phyloP scores from a whole-genome alignment of 164 flowering plant genomes.

The Tetracentron sinense region DNA sequence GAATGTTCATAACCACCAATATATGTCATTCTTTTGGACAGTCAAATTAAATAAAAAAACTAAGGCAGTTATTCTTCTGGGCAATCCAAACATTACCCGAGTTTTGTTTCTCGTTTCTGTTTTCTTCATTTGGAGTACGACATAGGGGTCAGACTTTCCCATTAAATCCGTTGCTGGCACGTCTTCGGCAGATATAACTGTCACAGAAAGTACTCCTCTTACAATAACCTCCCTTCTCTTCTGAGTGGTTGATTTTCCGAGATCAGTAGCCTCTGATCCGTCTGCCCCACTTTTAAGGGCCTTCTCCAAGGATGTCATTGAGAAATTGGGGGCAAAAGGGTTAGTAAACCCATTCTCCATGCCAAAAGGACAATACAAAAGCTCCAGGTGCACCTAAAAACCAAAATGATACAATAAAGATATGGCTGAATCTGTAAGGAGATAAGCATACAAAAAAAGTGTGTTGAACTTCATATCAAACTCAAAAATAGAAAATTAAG shows the following conservation, averaged over 20 bases:
- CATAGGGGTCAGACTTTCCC: slow-evolving; percentile 96
- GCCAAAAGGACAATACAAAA: slow-evolving; percentile 73
- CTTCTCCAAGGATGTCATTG: slow-evolving; percentile 90
- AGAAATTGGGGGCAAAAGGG: slow-evolving; percentile 57
- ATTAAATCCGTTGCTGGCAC: slow-evolving; percentile 72
- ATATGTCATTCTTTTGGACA: too few relatives aligned
- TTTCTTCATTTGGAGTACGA: slow-evolving; percentile 75
- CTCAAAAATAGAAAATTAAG: too few relatives aligned
- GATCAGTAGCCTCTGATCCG: slow-evolving; percentile 42
- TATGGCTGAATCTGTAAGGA: not conserved
- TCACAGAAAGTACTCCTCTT: slow-evolving; percentile 91
- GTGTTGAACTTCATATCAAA: too few relatives aligned
- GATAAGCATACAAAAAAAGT: not conserved
- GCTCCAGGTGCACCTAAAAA: slow-evolving; percentile 89
- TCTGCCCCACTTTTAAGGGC: slow-evolving; percentile 62
- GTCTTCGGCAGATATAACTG: slow-evolving; percentile 88
- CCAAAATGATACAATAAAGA: slow-evolving; percentile 4
- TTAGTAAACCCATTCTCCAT: slow-evolving; percentile 62
- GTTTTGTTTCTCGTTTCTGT: slow-evolving; percentile 68
- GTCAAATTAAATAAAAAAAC: not conserved
- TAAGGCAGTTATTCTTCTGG: not conserved
- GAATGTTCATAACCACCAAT: too few relatives aligned
- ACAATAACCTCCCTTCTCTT: slow-evolving; percentile 72
- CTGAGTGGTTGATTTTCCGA: slow-evolving; percentile 18
- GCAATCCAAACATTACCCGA: slow-evolving; percentile 44